Base-by-base conservation (phyloP, 768 basidiomycete species). In the Leucosporidium scottii region DNA sequence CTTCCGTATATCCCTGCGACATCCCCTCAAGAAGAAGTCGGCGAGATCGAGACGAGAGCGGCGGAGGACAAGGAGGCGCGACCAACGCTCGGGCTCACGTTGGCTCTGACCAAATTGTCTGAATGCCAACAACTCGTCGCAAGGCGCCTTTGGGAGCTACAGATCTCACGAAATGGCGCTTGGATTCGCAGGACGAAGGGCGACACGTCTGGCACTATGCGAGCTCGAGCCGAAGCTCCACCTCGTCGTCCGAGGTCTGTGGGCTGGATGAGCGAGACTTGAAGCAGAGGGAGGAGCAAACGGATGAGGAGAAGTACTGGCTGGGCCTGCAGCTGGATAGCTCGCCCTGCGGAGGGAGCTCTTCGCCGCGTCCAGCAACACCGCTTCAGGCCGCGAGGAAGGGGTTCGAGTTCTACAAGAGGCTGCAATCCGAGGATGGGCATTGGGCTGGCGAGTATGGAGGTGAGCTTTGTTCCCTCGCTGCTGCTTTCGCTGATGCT, bases 161-260 rank as follows among this genome's bases (percentile, higher is more conserved):
- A 31, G 21, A 39, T 58, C 13, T 31, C 31, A 31, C 21, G 4
- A 17, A n/a, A 23, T 51, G 50, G 50, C 50, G 50, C 23, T 21
- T 51, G 23, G 50, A 51, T 21, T 23, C 23, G 23, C 25, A 83
- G 66, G 88, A 90, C 61, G 85, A 86, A 27, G 91, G 91, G 28
- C 81, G 89, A 47, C 91, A 93, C 69, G 86, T 85, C n/a, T 93
- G 91, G 91, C 84, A 88, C 72, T 93, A 91, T 90, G 13, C 34
- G 34, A 34, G 21, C 50, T 8, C 25, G 23, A 23, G 23, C 23
- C 50, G 50, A 28, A 58, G 56, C 28, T 58, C 56, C 25, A 58
- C 39, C 34, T 34, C 34, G 8, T 44, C 39, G 39, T 44, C 39
- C 31, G 56, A 58, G 56, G 56, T 30, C 23, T 39, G 15, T 21